A percentile compares a stretch with the other conserved stretches of the same genome.
phyloP scores from a whole-genome alignment of 305 asterid species.

The Rubia balearica region DNA sequence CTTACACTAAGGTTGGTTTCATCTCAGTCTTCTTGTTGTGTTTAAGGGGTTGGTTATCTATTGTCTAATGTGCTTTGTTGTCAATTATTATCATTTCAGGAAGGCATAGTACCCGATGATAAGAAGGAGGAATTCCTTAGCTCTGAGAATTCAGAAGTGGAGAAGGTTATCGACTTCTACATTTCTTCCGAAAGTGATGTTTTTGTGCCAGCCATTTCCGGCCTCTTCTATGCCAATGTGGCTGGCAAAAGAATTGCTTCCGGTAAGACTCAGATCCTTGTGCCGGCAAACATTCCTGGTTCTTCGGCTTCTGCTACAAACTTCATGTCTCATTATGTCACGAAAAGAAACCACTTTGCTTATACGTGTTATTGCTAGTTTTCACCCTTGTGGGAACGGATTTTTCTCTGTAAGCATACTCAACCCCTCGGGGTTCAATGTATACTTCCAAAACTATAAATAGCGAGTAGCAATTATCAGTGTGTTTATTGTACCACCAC shows the following conservation, averaged over 20 bases:
- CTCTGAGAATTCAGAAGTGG: conserved; percentile 34
- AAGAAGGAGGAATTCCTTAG: conserved; percentile 32
- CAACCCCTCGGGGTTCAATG: conserved; percentile 7
- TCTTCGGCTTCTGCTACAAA: conserved; percentile 64
- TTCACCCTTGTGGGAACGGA: conserved; percentile 1
- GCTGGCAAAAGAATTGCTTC: conserved; percentile 91
- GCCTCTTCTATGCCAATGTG: conserved; percentile 87
- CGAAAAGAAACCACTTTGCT: conserved; percentile 81
- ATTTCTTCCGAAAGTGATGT: conserved; percentile 83
- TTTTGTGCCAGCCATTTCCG: conserved; percentile 90
- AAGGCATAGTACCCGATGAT: conserved; percentile 36
- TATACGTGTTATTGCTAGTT: conserved; percentile 87
- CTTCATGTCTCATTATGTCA: conserved; percentile 65
- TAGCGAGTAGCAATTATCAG: neutral
- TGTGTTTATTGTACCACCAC: conserved; percentile 2
- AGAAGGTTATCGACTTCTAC: conserved; percentile 78
- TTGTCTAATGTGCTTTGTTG: neutral
- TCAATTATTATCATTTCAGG: conserved; percentile 24
- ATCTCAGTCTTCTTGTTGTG: neutral
- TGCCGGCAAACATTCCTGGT: conserved; percentile 53
- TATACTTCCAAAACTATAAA: conserved; percentile 11
- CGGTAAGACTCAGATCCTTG: conserved; percentile 76
- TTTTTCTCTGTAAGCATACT: conserved; percentile 13
- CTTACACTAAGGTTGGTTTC: conserved; percentile 69
- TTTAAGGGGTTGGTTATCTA: neutral